These are phyloP conservation scores for Phytophthora idaei DNA, from an alignment of 352 stramenopile species.

Conservation along the genomic window DNA sequence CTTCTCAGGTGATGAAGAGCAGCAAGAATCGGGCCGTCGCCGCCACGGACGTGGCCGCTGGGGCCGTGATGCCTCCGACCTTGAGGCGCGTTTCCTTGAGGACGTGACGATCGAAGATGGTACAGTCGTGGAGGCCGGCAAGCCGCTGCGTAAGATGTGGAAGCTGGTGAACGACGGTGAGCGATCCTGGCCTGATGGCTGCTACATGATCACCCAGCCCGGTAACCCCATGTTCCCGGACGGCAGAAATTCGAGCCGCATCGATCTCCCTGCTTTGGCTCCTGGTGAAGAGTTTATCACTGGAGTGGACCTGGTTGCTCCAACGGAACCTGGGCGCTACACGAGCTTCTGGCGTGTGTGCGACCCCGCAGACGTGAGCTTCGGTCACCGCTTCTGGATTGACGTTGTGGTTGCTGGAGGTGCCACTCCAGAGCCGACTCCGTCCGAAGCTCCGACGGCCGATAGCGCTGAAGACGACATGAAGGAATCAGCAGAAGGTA, in stretches of 20 bases:
- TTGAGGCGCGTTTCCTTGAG: slow-evolving; percentile 65
- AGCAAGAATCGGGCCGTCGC: slow-evolving; percentile 8
- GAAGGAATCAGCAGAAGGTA: slow-evolving; percentile 14
- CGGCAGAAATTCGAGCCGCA: slow-evolving; percentile 28
- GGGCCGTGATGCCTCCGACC: slow-evolving; percentile 18
- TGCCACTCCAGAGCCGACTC: slow-evolving; percentile 4
- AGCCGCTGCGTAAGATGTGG: slow-evolving; percentile 74
- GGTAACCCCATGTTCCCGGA: slow-evolving; percentile 45
- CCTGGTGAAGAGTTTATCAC: slow-evolving; percentile 41
- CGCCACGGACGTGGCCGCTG: slow-evolving; percentile 22
- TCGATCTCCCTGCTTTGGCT: slow-evolving; percentile 42
- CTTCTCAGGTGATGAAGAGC: slow-evolving; percentile 14
- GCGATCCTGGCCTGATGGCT: slow-evolving; percentile 56
- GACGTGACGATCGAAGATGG: slow-evolving; percentile 84
- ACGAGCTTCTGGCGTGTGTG: slow-evolving; percentile 85
- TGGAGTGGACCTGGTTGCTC: slow-evolving; percentile 39
- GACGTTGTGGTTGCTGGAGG: slow-evolving; percentile 61
- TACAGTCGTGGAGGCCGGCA: slow-evolving; percentile 57
- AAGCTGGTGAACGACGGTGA: slow-evolving; percentile 74
- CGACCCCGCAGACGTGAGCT: slow-evolving; percentile 61
- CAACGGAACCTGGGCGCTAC: slow-evolving; percentile 63
- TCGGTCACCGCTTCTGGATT: slow-evolving; percentile 88
- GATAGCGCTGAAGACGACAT: slow-evolving; percentile 29
- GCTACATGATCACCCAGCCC: slow-evolving; percentile 44
- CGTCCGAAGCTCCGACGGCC: slow-evolving; percentile 11